Conservation (phyloP, 1,139 yeast species). For the Sugiyamaella novakii region DNA sequence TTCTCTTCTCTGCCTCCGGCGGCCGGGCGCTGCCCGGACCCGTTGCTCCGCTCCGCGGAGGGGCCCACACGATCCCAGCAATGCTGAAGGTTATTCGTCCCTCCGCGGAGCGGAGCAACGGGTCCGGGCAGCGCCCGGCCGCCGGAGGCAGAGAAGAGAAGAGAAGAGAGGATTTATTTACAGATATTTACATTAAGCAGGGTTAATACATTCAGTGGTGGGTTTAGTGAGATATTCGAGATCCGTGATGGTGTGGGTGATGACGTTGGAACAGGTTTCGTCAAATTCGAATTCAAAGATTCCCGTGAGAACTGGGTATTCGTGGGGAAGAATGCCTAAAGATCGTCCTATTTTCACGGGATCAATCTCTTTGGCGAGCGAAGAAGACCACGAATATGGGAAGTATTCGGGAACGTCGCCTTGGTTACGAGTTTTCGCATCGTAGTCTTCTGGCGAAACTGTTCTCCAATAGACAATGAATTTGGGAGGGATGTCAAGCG, state of each 20-base stretch:
- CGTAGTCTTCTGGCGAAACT: slow-evolving; percentile 22
- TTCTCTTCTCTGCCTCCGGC: neutral
- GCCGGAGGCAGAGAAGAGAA: slow-evolving; percentile 6
- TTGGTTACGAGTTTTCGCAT: neutral
- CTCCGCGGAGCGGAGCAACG: slow-evolving; percentile 3
- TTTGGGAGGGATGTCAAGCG: slow-evolving; percentile 22
- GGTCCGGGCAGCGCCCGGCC: slow-evolving; percentile 12
- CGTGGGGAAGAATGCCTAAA: slow-evolving; percentile 33
- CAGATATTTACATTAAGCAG: slow-evolving; percentile 7
- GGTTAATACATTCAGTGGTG: slow-evolving; percentile 12
- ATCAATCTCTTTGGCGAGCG: slow-evolving; percentile 25
- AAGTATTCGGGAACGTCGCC: slow-evolving; percentile 8
- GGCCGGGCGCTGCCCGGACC: neutral
- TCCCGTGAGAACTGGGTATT: slow-evolving; percentile 57
- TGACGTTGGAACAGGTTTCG: slow-evolving; percentile 56
- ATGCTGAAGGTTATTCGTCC: neutral
- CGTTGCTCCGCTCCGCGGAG: neutral
- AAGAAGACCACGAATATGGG: slow-evolving; percentile 29
- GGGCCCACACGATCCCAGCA: too few relatives aligned
- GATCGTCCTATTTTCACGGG: slow-evolving; percentile 29
- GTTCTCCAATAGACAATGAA: slow-evolving; percentile 34
- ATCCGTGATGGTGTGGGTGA: slow-evolving; percentile 77
- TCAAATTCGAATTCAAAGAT: slow-evolving; percentile 75
- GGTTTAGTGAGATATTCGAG: slow-evolving; percentile 59
- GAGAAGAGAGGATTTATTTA: slow-evolving; percentile 1